These are phyloP conservation scores for Fusarium denticulatum DNA, from an alignment of 2,329 filamentous ascomycete genomes.

Conservation along the genomic window DNA sequence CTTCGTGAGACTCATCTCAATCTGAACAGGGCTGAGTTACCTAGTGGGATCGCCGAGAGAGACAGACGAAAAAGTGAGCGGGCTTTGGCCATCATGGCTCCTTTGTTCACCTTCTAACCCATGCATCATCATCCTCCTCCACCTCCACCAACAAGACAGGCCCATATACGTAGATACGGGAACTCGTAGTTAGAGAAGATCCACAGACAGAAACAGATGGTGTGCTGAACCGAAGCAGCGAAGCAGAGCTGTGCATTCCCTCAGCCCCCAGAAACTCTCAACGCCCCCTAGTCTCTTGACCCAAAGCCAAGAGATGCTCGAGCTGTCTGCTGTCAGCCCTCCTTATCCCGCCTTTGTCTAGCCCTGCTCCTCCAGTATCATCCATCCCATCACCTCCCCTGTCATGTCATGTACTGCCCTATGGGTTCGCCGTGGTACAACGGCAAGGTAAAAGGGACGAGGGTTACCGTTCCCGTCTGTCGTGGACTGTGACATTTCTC, in stretches of 20 bases:
- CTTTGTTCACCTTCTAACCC: slow-evolving; percentile 29
- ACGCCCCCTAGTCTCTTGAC: neutral
- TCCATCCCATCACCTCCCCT: neutral
- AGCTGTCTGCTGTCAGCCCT: slow-evolving; percentile 17
- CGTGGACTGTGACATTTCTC: neutral
- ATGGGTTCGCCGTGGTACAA: slow-evolving; percentile 6
- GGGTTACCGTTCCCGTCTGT: neutral
- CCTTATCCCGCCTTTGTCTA: slow-evolving; percentile 32
- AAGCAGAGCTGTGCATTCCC: neutral
- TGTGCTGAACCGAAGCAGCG: slow-evolving; percentile 3
- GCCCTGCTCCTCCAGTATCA: neutral
- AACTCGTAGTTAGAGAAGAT: neutral
- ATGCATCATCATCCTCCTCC: too few relatives aligned
- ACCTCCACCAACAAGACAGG: slow-evolving; percentile 14
- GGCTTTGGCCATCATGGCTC: slow-evolving; percentile 9
- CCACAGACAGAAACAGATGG: slow-evolving; percentile 14
- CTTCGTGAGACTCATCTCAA: neutral
- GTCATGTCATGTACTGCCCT: neutral
- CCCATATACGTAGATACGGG: slow-evolving; percentile 11
- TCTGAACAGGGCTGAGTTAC: neutral
- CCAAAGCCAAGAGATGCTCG: neutral
- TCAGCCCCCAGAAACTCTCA: slow-evolving; percentile 32
- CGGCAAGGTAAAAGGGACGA: slow-evolving; percentile 20
- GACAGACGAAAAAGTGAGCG: neutral
- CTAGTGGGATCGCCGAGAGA: slow-evolving; percentile 8